phyloP scores from a whole-genome alignment of 148 eudicot species.

The Pouteria glomerata region DNA sequence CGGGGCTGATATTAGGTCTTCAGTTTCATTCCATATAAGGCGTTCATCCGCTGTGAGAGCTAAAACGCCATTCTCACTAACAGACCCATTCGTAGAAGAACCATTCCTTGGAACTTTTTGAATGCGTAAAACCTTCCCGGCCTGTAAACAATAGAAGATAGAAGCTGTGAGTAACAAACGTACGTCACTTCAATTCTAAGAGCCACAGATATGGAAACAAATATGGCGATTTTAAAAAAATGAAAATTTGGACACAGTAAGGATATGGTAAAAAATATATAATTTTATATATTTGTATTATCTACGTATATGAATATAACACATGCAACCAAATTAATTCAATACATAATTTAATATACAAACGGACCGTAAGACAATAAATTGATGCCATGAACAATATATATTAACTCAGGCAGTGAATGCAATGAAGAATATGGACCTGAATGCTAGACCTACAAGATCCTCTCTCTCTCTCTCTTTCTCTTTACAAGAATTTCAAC shows the following conservation, averaged over 20 bases:
- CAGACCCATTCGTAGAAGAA: slow-evolving; percentile 38
- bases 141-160: slow-evolving; percentile 3
- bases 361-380: no score
- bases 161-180: background rate
- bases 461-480: no score
- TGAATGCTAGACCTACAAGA: no score
- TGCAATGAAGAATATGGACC: background rate
- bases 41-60: slow-evolving; percentile 58
- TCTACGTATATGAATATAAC: no score
- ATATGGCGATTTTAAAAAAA: no score
- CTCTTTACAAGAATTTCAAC: background rate
- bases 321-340: no score
- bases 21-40: slow-evolving; percentile 59
- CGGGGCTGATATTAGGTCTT: slow-evolving; percentile 48
- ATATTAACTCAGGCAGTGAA: background rate
- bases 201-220: no score
- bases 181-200: background rate
- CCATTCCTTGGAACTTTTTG: slow-evolving; percentile 19
- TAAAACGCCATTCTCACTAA: slow-evolving; percentile 32
- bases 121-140: slow-evolving; percentile 25
- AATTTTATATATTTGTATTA: no score
- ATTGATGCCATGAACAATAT: background rate
- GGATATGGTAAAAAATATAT: no score
- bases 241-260: no score
- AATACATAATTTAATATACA: no score